Evolutionary conservation across 352 stramenopile genomes (phyloP).

Genomic region (Phytophthora ohioensis): DNA sequence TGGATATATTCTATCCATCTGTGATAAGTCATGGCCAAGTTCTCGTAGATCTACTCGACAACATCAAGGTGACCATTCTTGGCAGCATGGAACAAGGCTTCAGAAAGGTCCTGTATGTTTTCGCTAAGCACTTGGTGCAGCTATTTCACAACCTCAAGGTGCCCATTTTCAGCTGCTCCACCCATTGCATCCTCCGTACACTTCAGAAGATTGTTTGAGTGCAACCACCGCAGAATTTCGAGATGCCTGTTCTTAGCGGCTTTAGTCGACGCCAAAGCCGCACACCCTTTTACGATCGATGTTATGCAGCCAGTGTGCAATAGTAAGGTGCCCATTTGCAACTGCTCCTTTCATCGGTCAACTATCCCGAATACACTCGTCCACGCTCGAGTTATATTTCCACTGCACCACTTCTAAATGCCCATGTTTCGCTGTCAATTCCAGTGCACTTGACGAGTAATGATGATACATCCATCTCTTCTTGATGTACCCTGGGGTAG

Average conservation of each 20-base stretch:
- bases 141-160: too few relatives aligned
- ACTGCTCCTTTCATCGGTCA: not conserved
- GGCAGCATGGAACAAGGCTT: too few relatives aligned
- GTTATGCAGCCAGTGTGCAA: not conserved
- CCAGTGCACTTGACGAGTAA: not conserved
- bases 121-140: too few relatives aligned
- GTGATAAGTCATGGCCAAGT: too few relatives aligned
- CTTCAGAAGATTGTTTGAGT: accelerated
- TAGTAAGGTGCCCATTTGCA: not conserved
- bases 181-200: too few relatives aligned
- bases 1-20: too few relatives aligned
- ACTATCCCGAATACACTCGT: not conserved
- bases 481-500: not conserved
- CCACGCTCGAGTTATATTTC: not conserved
- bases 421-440: not conserved
- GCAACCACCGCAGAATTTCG: too few relatives aligned
- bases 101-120: too few relatives aligned
- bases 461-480: not conserved
- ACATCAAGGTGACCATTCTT: too few relatives aligned
- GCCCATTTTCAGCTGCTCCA: too few relatives aligned
- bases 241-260: too few relatives aligned
- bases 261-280: not conserved
- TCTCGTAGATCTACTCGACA: too few relatives aligned
- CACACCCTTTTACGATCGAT: not conserved
- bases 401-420: constrained; percentile 17